These are phyloP conservation scores for Trichosanthes cucumerina DNA, from an alignment of 306 rosid species.

Conservation along the genomic window DNA sequence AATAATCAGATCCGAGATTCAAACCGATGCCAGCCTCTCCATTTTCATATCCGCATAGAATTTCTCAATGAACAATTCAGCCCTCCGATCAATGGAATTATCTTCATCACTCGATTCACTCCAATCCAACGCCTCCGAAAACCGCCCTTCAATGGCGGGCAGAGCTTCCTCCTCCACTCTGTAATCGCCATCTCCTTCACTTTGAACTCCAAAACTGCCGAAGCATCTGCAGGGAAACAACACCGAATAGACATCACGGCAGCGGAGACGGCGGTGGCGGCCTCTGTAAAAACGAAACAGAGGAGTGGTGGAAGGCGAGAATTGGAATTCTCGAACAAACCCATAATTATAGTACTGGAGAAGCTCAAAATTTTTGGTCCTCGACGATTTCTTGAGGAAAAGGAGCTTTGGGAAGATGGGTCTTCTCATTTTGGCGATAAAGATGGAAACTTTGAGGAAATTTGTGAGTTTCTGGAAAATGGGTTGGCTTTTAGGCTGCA, in stretches of 20 bases:
- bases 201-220: slow-evolving; percentile 21
- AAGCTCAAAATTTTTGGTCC: slow-evolving; percentile 23
- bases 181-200: slow-evolving; percentile 14
- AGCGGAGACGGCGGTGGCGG: not conserved
- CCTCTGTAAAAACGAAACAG: slow-evolving; percentile 21
- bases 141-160: slow-evolving; percentile 13
- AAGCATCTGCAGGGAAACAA: slow-evolving; percentile 33
- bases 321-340: slow-evolving; percentile 26
- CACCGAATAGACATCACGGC: slow-evolving; percentile 23
- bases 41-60: slow-evolving; percentile 52
- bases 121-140: slow-evolving; percentile 27
- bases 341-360: slow-evolving; percentile 27
- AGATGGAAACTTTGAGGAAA: slow-evolving; percentile 24
- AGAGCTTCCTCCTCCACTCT: slow-evolving; percentile 20
- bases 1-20: not conserved
- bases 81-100: slow-evolving; percentile 53
- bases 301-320: slow-evolving; percentile 46
- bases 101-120: slow-evolving; percentile 30
- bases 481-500: slow-evolving; percentile 31
- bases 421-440: slow-evolving; percentile 32
- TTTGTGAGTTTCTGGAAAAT: slow-evolving; percentile 29
- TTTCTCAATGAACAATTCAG: slow-evolving; percentile 54
- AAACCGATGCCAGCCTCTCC: slow-evolving; percentile 38
- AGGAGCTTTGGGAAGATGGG: slow-evolving; percentile 29
- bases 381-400: slow-evolving; percentile 22